Base-by-base conservation (phyloP, 176 grass and related monocot species). In the Guadua angustifolia region DNA sequence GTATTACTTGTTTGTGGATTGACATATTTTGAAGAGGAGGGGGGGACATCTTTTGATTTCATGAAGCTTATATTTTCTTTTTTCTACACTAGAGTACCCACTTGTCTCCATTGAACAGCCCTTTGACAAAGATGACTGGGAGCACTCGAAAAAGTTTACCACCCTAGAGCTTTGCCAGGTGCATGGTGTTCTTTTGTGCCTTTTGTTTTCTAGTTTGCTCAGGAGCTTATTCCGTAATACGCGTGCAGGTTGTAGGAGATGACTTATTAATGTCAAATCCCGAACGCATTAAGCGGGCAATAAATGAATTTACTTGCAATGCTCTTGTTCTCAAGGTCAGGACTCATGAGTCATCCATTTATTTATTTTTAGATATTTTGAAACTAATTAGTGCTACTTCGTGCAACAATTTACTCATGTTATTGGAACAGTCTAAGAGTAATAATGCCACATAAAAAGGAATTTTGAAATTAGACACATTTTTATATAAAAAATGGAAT, bases 111-210 rank as follows among this genome's bases (percentile, higher is more conserved):
- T 95, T 78, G 93, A 91, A 51, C 96, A 95, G 74, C 93, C 96
- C 33, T 99, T 99, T 86, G 96, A 94, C 79, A 99, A 99, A 85
- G 91, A 99, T 87, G 96, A 99, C 32, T 99, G 93, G 93, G 96
- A 99, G 68, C 89, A 90, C 77, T 95, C 89, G 4, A 99, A 99
- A 86, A 86, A 92, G 63, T 92, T 99, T 59, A 95, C 93, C 81
- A 82, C 89, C 35, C 89, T 99, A 77, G 83, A 87, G 71, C 78
- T 92, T 26, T 99, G 96, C 51, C 93, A 99, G 93, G 96, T 99
- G 26, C 33, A 42, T 78, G 65, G 12, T 77, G 12, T 85, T 73
- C 67, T 80, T 72, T 44, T 68, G 7, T 51, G 73, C 45, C 45
- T 83, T 78, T 44, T 38, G 5, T 46, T 52, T 40, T 79, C 53